Conservation (phyloP, 73 alveolate genomes). For the Paramecium primaurelia region DNA sequence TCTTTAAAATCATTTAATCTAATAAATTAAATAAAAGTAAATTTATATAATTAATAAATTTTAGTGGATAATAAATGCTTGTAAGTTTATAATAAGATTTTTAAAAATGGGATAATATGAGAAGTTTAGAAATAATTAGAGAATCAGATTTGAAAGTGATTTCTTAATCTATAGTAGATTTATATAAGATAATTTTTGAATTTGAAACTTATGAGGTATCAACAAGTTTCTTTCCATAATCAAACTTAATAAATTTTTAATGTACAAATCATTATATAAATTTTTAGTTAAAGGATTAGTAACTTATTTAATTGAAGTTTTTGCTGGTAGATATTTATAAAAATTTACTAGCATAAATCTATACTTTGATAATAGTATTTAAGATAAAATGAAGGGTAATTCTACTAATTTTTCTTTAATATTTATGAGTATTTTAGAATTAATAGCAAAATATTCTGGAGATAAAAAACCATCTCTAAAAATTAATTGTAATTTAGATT, state of each 20-base stretch:
- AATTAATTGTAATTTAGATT: constrained; percentile 30
- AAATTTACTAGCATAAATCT: not conserved
- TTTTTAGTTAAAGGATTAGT: not conserved
- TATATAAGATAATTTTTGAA: not conserved
- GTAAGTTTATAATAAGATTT: not conserved
- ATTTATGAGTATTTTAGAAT: not conserved
- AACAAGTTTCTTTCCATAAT: not conserved
- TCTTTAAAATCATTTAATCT: not conserved
- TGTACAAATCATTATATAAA: not conserved
- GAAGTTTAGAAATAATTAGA: constrained; percentile 23
- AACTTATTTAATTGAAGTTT: not conserved
- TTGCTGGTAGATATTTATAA: constrained; percentile 11
- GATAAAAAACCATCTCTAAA: not conserved
- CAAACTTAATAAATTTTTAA: not conserved
- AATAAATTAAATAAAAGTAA: not conserved
- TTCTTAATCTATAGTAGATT: not conserved
- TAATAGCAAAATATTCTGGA: not conserved
- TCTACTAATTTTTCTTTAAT: not conserved
- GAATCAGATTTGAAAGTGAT: constrained; percentile 40
- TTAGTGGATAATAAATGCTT: not conserved
- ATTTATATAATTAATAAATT: not conserved
- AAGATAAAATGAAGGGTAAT: constrained; percentile 15
- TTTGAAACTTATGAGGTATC: constrained; percentile 35
- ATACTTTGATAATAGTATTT: constrained; percentile 17
- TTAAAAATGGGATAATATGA: constrained; percentile 43